Base-by-base conservation (phyloP, 139 green algal species). In the Chlorella sp. region DNA sequence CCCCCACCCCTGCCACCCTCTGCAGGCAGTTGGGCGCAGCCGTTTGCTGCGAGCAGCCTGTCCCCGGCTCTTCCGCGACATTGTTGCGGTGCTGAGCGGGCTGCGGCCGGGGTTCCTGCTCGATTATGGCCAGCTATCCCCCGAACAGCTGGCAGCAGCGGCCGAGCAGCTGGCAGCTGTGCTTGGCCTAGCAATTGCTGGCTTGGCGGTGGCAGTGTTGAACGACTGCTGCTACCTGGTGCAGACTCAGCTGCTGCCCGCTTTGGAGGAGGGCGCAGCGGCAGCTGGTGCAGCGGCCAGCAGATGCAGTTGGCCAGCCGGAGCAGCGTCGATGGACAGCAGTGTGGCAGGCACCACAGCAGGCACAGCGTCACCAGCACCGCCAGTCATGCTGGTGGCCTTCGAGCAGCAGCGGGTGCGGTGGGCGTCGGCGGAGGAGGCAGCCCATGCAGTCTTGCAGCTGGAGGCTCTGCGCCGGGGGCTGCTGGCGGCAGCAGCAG, bases 101-200 rank as follows among this genome's bases (percentile, higher is more conserved):
- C 76, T 96, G 71, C 69, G 92, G 23, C 73, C 80, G 9, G 74
- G 78, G 3, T 78, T 93, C 64, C 89, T 95, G 86, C 67, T 95
- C 30, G 92, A 95, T 72, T 94, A 94, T 32, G 82, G 78, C 13
- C 56, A 51, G 0, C 30, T 87, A 6, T 30, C n/a, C 15, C 36
- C 38, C 3, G 38, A 72, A 13, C 57, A 57, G 36, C 76, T 82
- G 76, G 76, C 76, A 26, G 76, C 76, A 15, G 76, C 76, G 0
- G 76, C 38, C 1, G 57, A 56, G 4, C 23, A 11, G 39, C 5
- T 63, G 69, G 91, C 79, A 1, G 41, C 41, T 4, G 39, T 41
- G 72, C 56, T 81, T n/a, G 55, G 26, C 38, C 17, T 64, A 63
- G 87, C 34, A 1, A 26, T n/a, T 15, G 67, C 81, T n/a, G 85